Evolutionary conservation across 1,139 yeast species (phyloP), one percentile per base, ranked within the genome.

Genomic region (Debaryomyces singareniensis): DNA sequence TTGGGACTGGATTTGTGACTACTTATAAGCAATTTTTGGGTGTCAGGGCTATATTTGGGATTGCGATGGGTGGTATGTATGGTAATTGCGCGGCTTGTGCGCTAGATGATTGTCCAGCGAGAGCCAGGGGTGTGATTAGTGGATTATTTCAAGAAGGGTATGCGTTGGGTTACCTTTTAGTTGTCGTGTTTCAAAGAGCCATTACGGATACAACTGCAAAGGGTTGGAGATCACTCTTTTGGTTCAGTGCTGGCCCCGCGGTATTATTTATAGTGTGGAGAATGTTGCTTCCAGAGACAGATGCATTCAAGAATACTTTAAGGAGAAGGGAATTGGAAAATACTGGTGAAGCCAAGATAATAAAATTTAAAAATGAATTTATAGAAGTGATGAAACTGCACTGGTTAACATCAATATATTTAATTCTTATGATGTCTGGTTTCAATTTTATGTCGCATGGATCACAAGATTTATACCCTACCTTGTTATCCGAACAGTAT

Each of bases 401-500:
- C 33, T 52, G 58, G 57, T 44, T 52, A 27, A 39, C 49, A 28
- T 36, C 44, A 35, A 25, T 49, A 22, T 52, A 51, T 38, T 35
- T 36, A 25, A 52, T 53, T 26, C 33, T 52, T 24, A 25, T 51
- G 37, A 52, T 52, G 58, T 40, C 55, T 5, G 58, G 57, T 13
- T 48, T 51, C 48, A 46, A 51, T 55, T 80, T 78, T 53, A 66
- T 71, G 68, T 74, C 84, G 5, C 87, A 79, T 42, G 86, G 85
- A 5, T 76, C 84, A 13, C 86, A 80, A 51, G 89, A 80, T 55
- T 55, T 79, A 49, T 78, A 73, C 50, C 86, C 87, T 33, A 78
- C 87, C 4, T 53, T 76, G 47, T 58, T 80, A 34, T 63, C 69
- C 9, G 61, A 58, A 25, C 82, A 78, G 52, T 68, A 74, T 29